Evolutionary conservation across 2,329 filamentous ascomycete species (phyloP).

Genomic region (Elsinoe batatas): DNA sequence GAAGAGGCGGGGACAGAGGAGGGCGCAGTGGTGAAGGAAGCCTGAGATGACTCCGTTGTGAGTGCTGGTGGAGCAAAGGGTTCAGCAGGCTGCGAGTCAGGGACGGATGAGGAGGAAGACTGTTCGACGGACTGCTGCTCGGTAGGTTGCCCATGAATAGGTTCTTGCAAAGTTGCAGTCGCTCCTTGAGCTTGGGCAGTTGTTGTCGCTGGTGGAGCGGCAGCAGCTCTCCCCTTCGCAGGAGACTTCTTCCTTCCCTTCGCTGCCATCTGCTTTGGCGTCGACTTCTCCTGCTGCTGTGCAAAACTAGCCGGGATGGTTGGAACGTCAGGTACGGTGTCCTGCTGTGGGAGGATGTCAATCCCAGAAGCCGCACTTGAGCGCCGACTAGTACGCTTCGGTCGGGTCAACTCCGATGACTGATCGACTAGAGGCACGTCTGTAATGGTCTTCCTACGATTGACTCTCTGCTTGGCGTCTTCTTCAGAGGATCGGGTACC

Average conservation of each 20-base stretch:
- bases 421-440: conserved; percentile 9
- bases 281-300: not conserved
- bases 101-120: not conserved
- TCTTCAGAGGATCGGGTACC: conserved; percentile 17
- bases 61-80: conserved; percentile 1
- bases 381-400: conserved; percentile 21
- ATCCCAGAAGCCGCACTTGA: conserved; percentile 22
- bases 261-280: not conserved
- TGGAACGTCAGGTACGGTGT: not conserved
- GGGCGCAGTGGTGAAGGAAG: conserved; percentile 13
- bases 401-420: not conserved
- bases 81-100: not conserved
- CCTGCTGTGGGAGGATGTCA: not conserved
- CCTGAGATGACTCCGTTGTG: conserved; percentile 11
- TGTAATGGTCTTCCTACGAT: conserved; percentile 16
- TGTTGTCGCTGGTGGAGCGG: not conserved
- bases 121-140: not conserved
- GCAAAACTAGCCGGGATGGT: not conserved
- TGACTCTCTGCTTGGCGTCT: not conserved
- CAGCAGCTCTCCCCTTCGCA: not conserved
- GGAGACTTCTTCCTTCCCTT: conserved; percentile 2
- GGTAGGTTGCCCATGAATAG: not conserved
- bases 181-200: too few relatives aligned
- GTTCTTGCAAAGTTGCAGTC: too few relatives aligned
- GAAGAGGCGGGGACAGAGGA: not conserved